Base-by-base conservation (phyloP, 164 flowering plant species). In the Tinospora cordifolia region DNA sequence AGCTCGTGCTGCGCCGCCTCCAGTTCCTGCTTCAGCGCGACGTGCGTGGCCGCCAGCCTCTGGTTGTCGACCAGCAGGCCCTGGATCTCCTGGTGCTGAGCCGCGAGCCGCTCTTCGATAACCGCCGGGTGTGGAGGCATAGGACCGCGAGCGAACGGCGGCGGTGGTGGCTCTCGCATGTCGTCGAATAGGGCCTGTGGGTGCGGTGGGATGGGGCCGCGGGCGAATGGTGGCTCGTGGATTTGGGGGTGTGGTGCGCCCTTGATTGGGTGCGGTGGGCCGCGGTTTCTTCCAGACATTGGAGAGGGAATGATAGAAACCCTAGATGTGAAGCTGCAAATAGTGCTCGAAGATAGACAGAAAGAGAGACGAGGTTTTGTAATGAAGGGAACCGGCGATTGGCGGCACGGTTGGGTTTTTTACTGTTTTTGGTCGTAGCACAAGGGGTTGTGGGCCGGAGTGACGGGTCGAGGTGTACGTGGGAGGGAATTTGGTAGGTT, bases 41-140 rank as follows among this genome's bases (percentile, higher is more conserved):
- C 97, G 79, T 94, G 99, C 4, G 97, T 90, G 1, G 97, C 97
- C 36, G 99, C 99, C 14, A 92, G 76, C 60, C 95, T 72, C 76
- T 89, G 96, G 75, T 94, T 94, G 75, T 90, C 98, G 12, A 82
- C 84, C 9, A 94, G 77, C 4, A 92, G 84, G 7, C 76, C 89
- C 60, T 92, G 97, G 62, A 92, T 85, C 19, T 94, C 98, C 58
- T 86, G 87, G 70, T 85, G 90, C 63, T 92, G 99, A 60, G 75
- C 86, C 1, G 87, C 92, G 38, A 94, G 86, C 21, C 83, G 81
- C 71, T 94, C 97, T 76, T 92, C 93, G 6, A 93, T 77, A 12
- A 91, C 72, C 0, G 88, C 90, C 72, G 81, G 90, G 44, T 83
- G 91, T 3, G 88, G 92, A 8, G 72, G 66, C 17, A 72, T 77